Evolutionary conservation across 2,329 filamentous ascomycete species (phyloP).

Genomic region (Cordyceps fumosorosea): DNA sequence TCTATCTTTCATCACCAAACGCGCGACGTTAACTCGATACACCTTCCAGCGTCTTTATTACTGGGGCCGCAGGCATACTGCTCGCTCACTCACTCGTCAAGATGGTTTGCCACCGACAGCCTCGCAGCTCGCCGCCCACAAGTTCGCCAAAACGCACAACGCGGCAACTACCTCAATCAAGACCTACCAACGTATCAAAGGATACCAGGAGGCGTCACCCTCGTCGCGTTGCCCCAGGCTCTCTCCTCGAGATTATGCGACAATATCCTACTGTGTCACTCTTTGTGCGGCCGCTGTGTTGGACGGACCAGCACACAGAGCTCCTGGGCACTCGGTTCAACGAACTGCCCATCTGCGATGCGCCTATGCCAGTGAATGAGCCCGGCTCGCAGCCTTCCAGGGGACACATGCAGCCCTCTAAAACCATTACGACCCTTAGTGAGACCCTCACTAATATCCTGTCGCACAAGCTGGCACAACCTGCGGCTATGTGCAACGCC

Average conservation of each 20-base stretch:
- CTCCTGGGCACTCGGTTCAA: slow-evolving; percentile 43
- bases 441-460: slow-evolving; percentile 39
- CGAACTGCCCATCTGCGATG: slow-evolving; percentile 34
- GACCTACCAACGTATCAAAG: neutral
- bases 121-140: neutral
- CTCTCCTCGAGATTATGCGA: slow-evolving; percentile 46
- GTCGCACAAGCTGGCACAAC: slow-evolving; percentile 25
- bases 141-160: neutral
- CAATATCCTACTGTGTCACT: slow-evolving; percentile 41
- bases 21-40: neutral
- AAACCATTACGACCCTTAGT: slow-evolving; percentile 36
- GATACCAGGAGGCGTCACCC: slow-evolving; percentile 14
- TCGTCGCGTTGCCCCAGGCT: slow-evolving; percentile 35
- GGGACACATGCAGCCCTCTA: slow-evolving; percentile 33
- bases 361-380: slow-evolving; percentile 31
- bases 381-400: slow-evolving; percentile 29
- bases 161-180: neutral
- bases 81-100: slow-evolving; percentile 6
- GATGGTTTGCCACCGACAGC: slow-evolving; percentile 4
- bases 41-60: neutral
- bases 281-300: slow-evolving; percentile 47
- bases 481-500: slow-evolving; percentile 32
- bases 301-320: slow-evolving; percentile 45
- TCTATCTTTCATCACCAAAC: neutral
- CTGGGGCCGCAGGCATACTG: slow-evolving; percentile 3